These are phyloP conservation scores for Rhododendron williamsianum DNA, from an alignment of 148 eudicot genomes.

Conservation along the genomic window DNA sequence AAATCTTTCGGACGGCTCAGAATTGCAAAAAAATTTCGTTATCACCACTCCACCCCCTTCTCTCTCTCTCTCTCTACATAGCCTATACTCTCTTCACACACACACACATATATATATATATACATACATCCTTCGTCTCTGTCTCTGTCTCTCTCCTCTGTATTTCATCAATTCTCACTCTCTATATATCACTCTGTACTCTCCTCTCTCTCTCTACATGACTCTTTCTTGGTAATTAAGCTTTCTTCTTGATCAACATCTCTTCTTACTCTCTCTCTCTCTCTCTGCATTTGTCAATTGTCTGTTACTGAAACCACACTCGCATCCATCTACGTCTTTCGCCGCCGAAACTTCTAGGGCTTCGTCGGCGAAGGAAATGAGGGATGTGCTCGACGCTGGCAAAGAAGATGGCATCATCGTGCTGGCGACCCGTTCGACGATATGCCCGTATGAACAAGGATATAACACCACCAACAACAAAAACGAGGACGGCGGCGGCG, in stretches of 20 bases:
- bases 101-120: no score
- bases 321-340: background rate
- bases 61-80: background rate
- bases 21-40: no score
- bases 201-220: background rate
- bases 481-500: background rate
- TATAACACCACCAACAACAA: conserved; percentile 1
- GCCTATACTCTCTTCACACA: background rate
- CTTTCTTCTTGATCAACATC: background rate
- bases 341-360: background rate
- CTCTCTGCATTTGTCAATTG: background rate
- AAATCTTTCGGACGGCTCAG: no score
- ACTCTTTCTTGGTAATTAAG: background rate
- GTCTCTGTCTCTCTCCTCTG: background rate
- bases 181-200: background rate
- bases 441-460: conserved; percentile 31
- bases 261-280: background rate
- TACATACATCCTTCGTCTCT: no score
- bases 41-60: background rate
- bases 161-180: background rate
- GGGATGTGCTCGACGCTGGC: conserved; percentile 28
- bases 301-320: background rate
- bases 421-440: conserved; percentile 30
- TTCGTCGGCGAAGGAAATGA: conserved; percentile 25
- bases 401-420: conserved; percentile 23